phyloP scores from a whole-genome alignment of 495 filamentous ascomycete genomes.

The Lichenothelia convexa region DNA sequence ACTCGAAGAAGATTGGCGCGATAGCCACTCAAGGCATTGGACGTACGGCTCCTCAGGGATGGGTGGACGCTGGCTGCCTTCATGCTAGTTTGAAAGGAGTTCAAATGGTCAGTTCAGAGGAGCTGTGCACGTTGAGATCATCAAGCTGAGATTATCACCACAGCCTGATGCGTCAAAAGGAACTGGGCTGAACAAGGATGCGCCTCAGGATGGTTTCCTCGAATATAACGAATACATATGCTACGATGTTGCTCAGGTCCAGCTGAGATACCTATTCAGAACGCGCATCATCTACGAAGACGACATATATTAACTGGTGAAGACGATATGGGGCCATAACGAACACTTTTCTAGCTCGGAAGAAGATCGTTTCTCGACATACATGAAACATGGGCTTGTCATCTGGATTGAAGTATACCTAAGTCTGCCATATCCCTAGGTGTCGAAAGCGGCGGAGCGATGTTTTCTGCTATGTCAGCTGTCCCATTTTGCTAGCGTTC shows the following conservation, averaged over 20 bases:
- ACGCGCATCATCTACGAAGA: constrained; percentile 33
- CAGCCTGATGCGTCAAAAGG: constrained; percentile 28
- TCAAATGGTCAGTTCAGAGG: constrained; percentile 31
- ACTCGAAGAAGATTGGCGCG: constrained; percentile 38
- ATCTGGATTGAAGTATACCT: too few relatives aligned
- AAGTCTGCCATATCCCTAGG: too few relatives aligned
- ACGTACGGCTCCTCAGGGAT: constrained; percentile 35
- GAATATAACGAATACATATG: constrained; percentile 58
- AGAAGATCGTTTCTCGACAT: too few relatives aligned
- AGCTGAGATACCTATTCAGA: constrained; percentile 58
- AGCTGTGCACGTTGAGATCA: background rate
- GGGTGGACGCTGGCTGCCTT: constrained; percentile 58
- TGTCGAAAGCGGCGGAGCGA: too few relatives aligned
- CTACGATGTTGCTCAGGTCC: constrained; percentile 64
- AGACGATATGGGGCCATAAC: too few relatives aligned
- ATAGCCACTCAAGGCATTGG: constrained; percentile 54
- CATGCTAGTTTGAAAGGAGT: constrained; percentile 44
- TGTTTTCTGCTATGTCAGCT: too few relatives aligned
- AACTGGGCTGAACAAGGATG: constrained; percentile 23
- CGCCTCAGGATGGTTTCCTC: constrained; percentile 19
- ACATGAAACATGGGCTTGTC: too few relatives aligned
- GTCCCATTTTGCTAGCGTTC: too few relatives aligned
- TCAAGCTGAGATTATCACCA: background rate
- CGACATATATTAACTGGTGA: too few relatives aligned
- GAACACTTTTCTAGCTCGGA: too few relatives aligned